phyloP scores from a whole-genome alignment of 257 asterid species.

The Asclepias syriaca region DNA sequence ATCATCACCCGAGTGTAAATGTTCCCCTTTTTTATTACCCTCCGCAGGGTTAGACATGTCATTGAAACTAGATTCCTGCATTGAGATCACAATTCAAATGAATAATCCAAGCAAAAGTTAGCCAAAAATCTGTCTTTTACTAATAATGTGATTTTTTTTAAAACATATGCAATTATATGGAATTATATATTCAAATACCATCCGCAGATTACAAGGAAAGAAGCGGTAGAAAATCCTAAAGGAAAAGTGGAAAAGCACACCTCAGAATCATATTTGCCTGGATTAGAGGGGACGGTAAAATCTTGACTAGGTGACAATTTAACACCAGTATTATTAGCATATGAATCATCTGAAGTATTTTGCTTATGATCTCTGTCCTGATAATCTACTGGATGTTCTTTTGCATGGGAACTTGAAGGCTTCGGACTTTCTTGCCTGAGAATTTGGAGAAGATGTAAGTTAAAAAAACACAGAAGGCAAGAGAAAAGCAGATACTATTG shows the following conservation, averaged over 20 bases:
- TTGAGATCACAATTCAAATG: conserved; percentile 7
- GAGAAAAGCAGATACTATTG: conserved; percentile 13
- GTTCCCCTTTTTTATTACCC: conserved; percentile 28
- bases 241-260: conserved; percentile 27
- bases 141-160: too few species aligned
- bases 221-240: too few species aligned
- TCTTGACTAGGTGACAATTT: conserved; percentile 30
- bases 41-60: conserved; percentile 29
- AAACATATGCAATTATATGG: too few species aligned
- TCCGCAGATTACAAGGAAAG: background rate
- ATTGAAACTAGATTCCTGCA: conserved; percentile 48
- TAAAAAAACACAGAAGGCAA: conserved; percentile 5
- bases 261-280: conserved; percentile 41
- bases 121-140: background rate
- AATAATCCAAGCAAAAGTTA: background rate
- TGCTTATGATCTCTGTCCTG: conserved; percentile 29
- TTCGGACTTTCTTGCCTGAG: conserved; percentile 52
- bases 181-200: background rate
- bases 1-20: conserved; percentile 17
- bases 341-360: conserved; percentile 33
- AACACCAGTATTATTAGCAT: conserved; percentile 23
- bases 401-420: conserved; percentile 28
- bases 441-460: conserved; percentile 18
- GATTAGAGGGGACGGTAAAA: conserved; percentile 27
- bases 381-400: conserved; percentile 25